Percentiles rank a stretch among this genome's conserved stretches.
Conservation (phyloP, 495 filamentous ascomycete species). For the Haplographium delicatum region DNA sequence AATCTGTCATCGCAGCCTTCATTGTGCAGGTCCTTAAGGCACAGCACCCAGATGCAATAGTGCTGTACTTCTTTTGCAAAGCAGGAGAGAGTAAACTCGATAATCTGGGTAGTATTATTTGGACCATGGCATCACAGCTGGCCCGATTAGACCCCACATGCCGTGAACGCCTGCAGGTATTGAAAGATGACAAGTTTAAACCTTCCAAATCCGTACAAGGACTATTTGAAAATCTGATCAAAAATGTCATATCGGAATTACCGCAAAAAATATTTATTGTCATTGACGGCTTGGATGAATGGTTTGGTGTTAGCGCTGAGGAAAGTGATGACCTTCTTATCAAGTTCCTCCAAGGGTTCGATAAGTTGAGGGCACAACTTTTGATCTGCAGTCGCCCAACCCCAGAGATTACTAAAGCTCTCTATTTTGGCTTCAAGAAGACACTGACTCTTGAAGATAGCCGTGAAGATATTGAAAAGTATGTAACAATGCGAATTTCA, state of each 20-base stretch:
- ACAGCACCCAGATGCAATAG: constrained; percentile 5
- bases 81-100: background rate
- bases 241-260: background rate
- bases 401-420: background rate
- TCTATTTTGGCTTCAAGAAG: background rate
- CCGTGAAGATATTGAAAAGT: constrained; percentile 1
- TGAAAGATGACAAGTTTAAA: background rate
- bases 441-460: constrained; percentile 1
- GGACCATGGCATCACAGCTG: constrained; percentile 6
- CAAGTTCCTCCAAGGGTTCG: background rate
- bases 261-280: constrained; percentile 2
- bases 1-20: constrained; percentile 8
- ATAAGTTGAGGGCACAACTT: background rate
- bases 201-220: background rate
- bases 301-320: background rate
- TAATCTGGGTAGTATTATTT: background rate
- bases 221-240: constrained; percentile 1
- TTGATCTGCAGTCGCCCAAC: constrained; percentile 4
- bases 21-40: background rate
- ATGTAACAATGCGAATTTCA: background rate
- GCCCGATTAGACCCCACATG: background rate
- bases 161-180: background rate
- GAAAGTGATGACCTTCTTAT: constrained; percentile 4
- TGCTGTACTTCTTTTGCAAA: constrained; percentile 13
- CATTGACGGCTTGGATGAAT: constrained; percentile 9